Conservation (phyloP, 2,329 filamentous ascomycete species). For the Curvularia verruculosa region DNA sequence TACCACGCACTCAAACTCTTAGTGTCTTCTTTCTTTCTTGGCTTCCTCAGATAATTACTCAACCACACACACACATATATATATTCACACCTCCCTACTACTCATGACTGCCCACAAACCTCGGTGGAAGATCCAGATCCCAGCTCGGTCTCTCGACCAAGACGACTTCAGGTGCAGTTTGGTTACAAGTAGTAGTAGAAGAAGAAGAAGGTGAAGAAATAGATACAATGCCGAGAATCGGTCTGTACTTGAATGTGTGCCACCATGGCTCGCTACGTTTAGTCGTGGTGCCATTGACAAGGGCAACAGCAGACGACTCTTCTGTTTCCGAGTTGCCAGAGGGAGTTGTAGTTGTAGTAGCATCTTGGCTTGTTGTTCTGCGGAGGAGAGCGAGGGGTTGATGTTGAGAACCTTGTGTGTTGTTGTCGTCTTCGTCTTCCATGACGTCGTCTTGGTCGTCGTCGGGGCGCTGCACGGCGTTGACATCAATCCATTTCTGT, state of each 20-base stretch:
- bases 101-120: constrained; percentile 57
- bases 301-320: constrained; percentile 20
- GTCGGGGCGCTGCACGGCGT: constrained; percentile 24
- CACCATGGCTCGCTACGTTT: constrained; percentile 60
- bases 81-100: constrained; percentile 10
- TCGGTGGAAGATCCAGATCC: constrained; percentile 77
- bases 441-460: constrained; percentile 3
- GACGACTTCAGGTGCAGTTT: constrained; percentile 77
- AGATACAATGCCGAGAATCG: constrained; percentile 79
- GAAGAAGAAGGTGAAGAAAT: constrained; percentile 49
- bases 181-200: too few species aligned
- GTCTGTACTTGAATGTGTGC: constrained; percentile 91
- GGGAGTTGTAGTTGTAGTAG: too few species aligned
- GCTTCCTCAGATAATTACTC: neutral
- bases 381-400: constrained; percentile 36
- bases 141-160: constrained; percentile 85
- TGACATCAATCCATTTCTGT: constrained; percentile 38
- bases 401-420: neutral
- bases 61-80: neutral
- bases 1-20: too few species aligned
- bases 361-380: constrained; percentile 11
- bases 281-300: constrained; percentile 23
- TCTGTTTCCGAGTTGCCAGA: constrained; percentile 9
- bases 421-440: neutral
- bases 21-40: too few species aligned